These are phyloP conservation scores for Tylopilus cervinicoccineus DNA, from an alignment of 768 basidiomycete genomes.

Conservation along the genomic window DNA sequence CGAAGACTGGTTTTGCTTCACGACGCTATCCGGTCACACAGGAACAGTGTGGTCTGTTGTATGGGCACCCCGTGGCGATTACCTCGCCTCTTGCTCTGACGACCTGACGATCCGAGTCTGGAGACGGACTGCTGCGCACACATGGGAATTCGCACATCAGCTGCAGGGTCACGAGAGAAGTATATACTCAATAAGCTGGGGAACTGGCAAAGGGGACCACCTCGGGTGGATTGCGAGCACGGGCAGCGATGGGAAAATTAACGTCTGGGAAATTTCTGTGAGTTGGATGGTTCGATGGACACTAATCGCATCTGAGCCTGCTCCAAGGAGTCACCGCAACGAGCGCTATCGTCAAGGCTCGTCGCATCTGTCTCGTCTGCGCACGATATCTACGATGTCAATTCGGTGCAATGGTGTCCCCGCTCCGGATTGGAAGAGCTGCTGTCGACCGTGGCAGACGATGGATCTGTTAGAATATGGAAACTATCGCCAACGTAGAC, in stretches of 20 bases:
- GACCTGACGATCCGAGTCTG: constrained; percentile 83
- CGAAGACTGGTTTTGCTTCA: constrained; percentile 90
- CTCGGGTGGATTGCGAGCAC: constrained; percentile 84
- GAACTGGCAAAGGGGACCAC: constrained; percentile 36
- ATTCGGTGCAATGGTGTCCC: constrained; percentile 82
- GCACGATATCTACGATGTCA: constrained; percentile 84
- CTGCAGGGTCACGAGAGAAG: constrained; percentile 66
- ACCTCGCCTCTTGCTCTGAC: constrained; percentile 85
- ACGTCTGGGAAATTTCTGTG: constrained; percentile 76
- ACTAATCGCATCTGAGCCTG: not conserved
- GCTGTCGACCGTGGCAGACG: constrained; percentile 83
- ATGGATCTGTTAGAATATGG: constrained; percentile 84
- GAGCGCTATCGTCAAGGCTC: constrained; percentile 37
- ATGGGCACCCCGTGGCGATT: constrained; percentile 73
- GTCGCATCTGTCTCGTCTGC: constrained; percentile 58
- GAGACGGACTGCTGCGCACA: constrained; percentile 58
- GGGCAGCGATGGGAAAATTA: constrained; percentile 81
- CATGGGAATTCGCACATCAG: constrained; percentile 59
- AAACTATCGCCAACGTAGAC: constrained; percentile 26
- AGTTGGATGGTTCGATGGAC: constrained; percentile 14
- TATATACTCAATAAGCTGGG: constrained; percentile 82
- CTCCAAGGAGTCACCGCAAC: constrained; percentile 16
- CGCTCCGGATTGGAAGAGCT: constrained; percentile 58
- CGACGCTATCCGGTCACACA: constrained; percentile 73
- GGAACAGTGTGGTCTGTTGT: constrained; percentile 93